Evolutionary conservation across 192 early-diverging fungal genomes (phyloP).

Genomic region (Podila horticola): DNA sequence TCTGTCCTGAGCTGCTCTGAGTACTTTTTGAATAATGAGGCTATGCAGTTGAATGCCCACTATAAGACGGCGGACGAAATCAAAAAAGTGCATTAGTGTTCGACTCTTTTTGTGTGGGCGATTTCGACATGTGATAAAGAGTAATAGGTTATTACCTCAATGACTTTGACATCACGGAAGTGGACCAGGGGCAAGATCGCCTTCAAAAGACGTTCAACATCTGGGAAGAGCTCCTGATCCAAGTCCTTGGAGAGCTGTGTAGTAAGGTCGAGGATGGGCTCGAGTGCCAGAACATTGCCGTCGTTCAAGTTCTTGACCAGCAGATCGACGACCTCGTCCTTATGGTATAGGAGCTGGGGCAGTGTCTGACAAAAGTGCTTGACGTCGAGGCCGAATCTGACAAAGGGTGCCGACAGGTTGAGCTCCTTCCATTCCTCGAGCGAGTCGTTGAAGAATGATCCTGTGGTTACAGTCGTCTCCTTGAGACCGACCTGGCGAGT

Average conservation of each 20-base stretch:
- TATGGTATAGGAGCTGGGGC: conserved; percentile 92
- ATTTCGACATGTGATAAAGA: not conserved
- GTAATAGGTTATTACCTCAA: conserved; percentile 68
- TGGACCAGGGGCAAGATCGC: conserved; percentile 76
- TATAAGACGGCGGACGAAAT: conserved; percentile 18
- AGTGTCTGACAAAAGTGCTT: conserved; percentile 74
- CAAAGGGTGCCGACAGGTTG: conserved; percentile 89
- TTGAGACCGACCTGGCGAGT: conserved; percentile 68
- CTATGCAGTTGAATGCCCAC: conserved; percentile 87
- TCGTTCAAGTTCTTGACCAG: conserved; percentile 74
- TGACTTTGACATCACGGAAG: conserved; percentile 71
- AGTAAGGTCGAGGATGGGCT: conserved; percentile 83
- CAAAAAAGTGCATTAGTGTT: not conserved
- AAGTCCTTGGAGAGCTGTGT: conserved; percentile 90
- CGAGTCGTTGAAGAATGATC: conserved; percentile 87
- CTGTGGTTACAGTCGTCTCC: conserved; percentile 66
- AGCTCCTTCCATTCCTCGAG: conserved; percentile 88
- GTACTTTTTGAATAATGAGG: conserved; percentile 93
- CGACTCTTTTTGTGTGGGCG: too few species aligned
- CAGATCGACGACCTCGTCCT: conserved; percentile 74
- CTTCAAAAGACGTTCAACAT: conserved; percentile 74
- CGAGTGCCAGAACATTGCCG: conserved; percentile 74
- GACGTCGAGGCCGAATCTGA: conserved; percentile 75
- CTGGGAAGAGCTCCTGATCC: conserved; percentile 89
- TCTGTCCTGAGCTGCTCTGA: conserved; percentile 74